Percentiles rank a stretch among this genome's conserved stretches.
Conservation (phyloP, 768 basidiomycete species). For the Auricularia heimuer region DNA sequence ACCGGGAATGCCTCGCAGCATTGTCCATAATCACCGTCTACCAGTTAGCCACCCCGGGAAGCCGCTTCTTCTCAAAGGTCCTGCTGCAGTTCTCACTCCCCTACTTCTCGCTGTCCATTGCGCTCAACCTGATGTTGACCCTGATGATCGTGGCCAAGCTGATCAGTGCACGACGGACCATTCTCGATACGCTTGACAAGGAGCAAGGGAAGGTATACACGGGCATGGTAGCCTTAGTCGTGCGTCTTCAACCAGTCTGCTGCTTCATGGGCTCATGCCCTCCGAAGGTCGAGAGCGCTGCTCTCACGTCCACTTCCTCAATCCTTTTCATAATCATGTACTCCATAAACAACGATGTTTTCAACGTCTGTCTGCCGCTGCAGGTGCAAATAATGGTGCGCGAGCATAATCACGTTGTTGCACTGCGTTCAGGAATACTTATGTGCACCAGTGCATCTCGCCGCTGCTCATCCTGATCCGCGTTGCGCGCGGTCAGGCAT, state of each 20-base stretch:
- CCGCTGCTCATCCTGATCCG: not conserved
- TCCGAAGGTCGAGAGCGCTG: not conserved
- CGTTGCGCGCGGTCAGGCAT: not conserved
- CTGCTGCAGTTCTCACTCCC: not conserved
- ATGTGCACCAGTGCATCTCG: not conserved
- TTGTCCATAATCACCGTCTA: not conserved
- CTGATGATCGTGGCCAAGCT: not conserved
- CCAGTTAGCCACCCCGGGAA: not conserved
- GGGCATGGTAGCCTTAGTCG: not conserved
- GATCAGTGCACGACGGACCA: not conserved
- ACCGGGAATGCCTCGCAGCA: not conserved
- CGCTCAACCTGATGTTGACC: not conserved
- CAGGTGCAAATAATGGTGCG: not conserved
- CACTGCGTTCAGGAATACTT: no score
- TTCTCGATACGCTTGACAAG: not conserved
- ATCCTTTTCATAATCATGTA: not conserved
- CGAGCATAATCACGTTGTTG: no score
- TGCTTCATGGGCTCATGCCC: not conserved
- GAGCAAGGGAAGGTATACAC: not conserved
- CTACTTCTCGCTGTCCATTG: not conserved
- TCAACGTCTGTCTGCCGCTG: not conserved
- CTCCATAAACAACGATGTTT: not conserved
- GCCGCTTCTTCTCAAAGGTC: not conserved
- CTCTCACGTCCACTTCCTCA: not conserved
- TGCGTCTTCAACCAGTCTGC: not conserved